These are phyloP conservation scores for Lactarius quietus DNA, from an alignment of 768 basidiomycete species.

Conservation along the genomic window DNA sequence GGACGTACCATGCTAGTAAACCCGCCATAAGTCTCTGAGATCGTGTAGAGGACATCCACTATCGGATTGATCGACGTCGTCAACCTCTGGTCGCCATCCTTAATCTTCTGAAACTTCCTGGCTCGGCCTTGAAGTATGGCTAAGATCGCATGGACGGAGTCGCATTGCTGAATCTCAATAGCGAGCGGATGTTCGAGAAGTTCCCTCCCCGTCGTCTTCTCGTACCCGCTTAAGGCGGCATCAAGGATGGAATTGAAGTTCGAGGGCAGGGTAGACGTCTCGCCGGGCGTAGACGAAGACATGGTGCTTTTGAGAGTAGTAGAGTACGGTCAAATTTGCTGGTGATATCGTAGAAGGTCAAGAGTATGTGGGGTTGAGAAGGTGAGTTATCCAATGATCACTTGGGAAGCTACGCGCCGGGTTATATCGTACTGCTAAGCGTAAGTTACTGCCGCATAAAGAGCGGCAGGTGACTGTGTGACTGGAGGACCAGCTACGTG, in stretches of 20 bases:
- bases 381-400: no score
- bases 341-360: neutral
- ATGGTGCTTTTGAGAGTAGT: neutral
- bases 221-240: neutral
- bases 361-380: no score
- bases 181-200: constrained; percentile 9
- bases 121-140: neutral
- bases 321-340: no score
- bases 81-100: neutral
- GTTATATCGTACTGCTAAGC: no score
- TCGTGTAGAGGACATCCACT: neutral
- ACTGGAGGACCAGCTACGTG: no score
- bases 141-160: neutral
- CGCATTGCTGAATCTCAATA: neutral
- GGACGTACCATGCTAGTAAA: neutral
- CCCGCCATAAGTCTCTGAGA: neutral
- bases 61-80: constrained; percentile 1
- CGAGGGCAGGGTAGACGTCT: neutral
- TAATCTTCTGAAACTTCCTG: neutral
- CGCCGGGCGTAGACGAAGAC: neutral
- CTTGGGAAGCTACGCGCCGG: no score
- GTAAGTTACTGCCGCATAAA: no score
- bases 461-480: no score
- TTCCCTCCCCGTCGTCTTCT: neutral
- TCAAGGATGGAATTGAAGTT: constrained; percentile 1